Evolutionary conservation across 2,329 filamentous ascomycete genomes (phyloP).

Genomic region (Penicillium sp.): DNA sequence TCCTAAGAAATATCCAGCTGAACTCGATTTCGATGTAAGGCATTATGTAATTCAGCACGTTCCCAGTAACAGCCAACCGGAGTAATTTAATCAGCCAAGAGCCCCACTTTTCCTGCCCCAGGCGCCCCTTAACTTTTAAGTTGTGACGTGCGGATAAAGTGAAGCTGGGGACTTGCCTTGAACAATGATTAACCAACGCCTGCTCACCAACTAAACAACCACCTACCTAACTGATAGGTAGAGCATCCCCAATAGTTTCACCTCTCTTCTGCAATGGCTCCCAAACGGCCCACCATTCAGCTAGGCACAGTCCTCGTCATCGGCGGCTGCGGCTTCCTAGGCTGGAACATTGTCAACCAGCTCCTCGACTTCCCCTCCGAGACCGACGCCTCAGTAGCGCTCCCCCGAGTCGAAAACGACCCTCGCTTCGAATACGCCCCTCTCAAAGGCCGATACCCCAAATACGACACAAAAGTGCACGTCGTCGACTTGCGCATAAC

Average conservation of each 20-base stretch:
- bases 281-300: conserved; percentile 31
- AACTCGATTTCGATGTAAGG: too few relatives aligned
- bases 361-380: conserved; percentile 59
- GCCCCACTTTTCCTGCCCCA: neutral
- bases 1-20: too few relatives aligned
- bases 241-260: neutral
- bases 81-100: too few relatives aligned
- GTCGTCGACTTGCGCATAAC: conserved; percentile 70
- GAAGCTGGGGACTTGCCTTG: too few relatives aligned
- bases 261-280: conserved; percentile 1
- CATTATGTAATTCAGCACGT: too few relatives aligned
- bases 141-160: neutral
- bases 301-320: conserved; percentile 73
- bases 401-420: conserved; percentile 33
- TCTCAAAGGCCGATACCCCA: conserved; percentile 38
- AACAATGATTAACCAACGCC: too few relatives aligned
- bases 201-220: too few relatives aligned
- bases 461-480: conserved; percentile 52
- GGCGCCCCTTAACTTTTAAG: neutral
- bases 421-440: conserved; percentile 35
- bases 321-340: conserved; percentile 79
- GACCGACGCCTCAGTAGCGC: conserved; percentile 33
- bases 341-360: conserved; percentile 74
- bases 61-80: too few relatives aligned
- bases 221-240: neutral